phyloP scores from a whole-genome alignment of 345 rosid species.

The Zanthoxylum bungeanum region DNA sequence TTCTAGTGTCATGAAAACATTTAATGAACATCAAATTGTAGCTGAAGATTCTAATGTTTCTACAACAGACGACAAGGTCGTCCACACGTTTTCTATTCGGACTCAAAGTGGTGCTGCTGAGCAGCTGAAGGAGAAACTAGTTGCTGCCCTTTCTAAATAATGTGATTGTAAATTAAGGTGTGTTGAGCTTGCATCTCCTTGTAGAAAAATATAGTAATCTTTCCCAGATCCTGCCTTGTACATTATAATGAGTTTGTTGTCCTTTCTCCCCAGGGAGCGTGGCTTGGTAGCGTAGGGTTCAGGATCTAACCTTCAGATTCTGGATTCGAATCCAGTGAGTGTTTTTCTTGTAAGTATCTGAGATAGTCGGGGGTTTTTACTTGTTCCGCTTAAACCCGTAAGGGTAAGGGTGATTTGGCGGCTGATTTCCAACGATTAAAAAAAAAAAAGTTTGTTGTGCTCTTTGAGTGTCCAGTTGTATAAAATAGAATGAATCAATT shows the following conservation, averaged over 20 bases:
- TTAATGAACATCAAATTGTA: slow-evolving; percentile 59
- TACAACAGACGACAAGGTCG: slow-evolving; percentile 52
- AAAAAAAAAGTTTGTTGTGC: too few relatives aligned
- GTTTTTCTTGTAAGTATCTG: too few relatives aligned
- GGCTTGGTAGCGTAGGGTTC: too few relatives aligned
- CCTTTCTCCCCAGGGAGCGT: too few relatives aligned
- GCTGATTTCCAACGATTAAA: too few relatives aligned
- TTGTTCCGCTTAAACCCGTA: too few relatives aligned
- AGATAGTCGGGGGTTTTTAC: too few relatives aligned
- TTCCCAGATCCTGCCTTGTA: too few relatives aligned
- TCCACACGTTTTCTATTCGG: slow-evolving; percentile 69
- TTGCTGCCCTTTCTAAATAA: slow-evolving; percentile 54
- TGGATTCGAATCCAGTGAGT: too few relatives aligned
- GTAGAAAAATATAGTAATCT: not conserved
- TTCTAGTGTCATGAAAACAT: slow-evolving; percentile 52
- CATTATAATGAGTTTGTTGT: too few relatives aligned
- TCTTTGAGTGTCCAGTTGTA: not conserved
- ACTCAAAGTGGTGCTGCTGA: slow-evolving; percentile 71
- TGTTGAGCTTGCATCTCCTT: not conserved
- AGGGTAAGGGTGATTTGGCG: too few relatives aligned
- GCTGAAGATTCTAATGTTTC: slow-evolving; percentile 65
- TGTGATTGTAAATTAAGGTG: slow-evolving; percentile 5
- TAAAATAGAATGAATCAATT: not conserved
- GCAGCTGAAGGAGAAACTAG: slow-evolving; percentile 81
- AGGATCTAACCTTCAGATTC: too few relatives aligned